These are phyloP conservation scores for Cladosporium sp. DNA, from an alignment of 2,329 filamentous ascomycete species.

Conservation along the genomic window DNA sequence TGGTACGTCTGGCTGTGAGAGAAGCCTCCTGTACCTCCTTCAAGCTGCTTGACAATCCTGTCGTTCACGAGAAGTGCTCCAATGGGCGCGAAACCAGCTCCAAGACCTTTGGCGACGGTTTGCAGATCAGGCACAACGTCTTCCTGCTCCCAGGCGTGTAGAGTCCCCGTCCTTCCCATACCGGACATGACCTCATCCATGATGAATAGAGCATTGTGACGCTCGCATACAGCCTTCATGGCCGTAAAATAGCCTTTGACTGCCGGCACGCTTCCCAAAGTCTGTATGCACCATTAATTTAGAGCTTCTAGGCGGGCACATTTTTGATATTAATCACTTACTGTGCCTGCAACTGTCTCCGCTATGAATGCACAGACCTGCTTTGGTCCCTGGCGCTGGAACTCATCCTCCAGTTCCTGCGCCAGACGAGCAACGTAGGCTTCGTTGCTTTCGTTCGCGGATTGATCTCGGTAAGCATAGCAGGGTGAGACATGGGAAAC, in stretches of 20 bases:
- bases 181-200: conserved; percentile 38
- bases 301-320: background rate
- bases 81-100: conserved; percentile 58
- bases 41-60: background rate
- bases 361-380: conserved; percentile 49
- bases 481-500: conserved; percentile 60
- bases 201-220: conserved; percentile 53
- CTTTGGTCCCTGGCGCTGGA: conserved; percentile 43
- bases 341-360: conserved; percentile 47
- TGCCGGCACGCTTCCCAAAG: conserved; percentile 50
- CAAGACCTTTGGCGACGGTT: conserved; percentile 61
- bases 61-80: conserved; percentile 47
- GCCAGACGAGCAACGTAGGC: conserved; percentile 41
- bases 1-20: conserved; percentile 60
- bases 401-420: conserved; percentile 46
- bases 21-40: background rate
- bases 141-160: conserved; percentile 28
- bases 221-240: conserved; percentile 51
- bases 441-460: conserved; percentile 34
- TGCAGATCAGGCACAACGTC: conserved; percentile 58
- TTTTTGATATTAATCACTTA: background rate
- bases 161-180: conserved; percentile 27
- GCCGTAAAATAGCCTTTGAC: conserved; percentile 53
- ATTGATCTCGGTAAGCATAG: conserved; percentile 28
- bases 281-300: conserved; percentile 16